Evolutionary conservation across 1,284 basidiomycete species (phyloP).

Genomic region (Tilletia indica): DNA sequence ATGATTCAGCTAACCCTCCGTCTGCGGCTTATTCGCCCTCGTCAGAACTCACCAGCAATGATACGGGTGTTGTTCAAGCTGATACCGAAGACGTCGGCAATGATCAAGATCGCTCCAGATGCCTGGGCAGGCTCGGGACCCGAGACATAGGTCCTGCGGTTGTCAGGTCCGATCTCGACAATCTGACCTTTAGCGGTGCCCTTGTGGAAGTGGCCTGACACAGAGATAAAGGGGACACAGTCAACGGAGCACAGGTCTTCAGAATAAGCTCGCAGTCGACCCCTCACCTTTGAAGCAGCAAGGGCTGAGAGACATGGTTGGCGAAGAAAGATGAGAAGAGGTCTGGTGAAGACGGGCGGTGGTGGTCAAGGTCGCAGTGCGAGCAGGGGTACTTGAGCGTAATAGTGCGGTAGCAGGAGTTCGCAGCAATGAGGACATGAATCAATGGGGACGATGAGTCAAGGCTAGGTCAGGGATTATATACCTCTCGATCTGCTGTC

Average conservation of each 20-base stretch:
- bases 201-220: slow-evolving; percentile 27
- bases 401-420: no score
- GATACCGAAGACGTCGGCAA: slow-evolving; percentile 13
- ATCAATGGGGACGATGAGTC: no score
- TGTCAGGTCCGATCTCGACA: slow-evolving; percentile 22
- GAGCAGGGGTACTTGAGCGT: no score
- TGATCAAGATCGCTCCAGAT: slow-evolving; percentile 22
- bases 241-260: no score
- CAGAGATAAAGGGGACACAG: background rate
- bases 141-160: slow-evolving; percentile 23
- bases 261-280: no score
- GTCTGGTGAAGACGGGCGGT: background rate
- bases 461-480: no score
- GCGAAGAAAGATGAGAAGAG: background rate
- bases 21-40: background rate
- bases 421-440: no score
- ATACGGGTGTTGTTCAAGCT: slow-evolving; percentile 2
- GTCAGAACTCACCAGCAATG: slow-evolving; percentile 20
- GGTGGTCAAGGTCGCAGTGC: no score
- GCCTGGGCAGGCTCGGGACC: slow-evolving; percentile 18
- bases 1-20: background rate
- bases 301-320: slow-evolving; percentile 3
- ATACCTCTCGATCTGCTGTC: no score
- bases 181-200: slow-evolving; percentile 24
- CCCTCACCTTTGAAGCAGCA: background rate